Conservation (phyloP, 768 basidiomycete species). For the Harrya chromipes region DNA sequence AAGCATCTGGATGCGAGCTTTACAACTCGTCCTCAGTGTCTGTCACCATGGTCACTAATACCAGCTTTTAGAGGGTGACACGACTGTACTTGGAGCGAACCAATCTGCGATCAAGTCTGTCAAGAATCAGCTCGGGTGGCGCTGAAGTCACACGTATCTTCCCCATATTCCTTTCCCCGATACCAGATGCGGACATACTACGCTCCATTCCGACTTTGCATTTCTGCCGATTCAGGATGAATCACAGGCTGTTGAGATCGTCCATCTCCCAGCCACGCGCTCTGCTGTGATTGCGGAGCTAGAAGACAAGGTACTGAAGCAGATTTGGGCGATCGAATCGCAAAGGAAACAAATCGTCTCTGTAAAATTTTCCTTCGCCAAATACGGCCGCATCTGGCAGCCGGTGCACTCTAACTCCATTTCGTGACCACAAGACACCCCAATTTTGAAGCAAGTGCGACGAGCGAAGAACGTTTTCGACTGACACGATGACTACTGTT, state of each 20-base stretch:
- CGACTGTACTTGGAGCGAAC: background rate
- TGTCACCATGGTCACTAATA: slow-evolving; percentile 1
- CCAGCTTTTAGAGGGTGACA: background rate
- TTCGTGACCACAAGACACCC: too few relatives aligned
- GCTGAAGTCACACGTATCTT: slow-evolving; percentile 21
- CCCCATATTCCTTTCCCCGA: slow-evolving; percentile 12
- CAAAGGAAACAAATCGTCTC: slow-evolving; percentile 13
- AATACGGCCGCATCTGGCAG: too few relatives aligned
- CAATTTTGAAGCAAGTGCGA: too few relatives aligned
- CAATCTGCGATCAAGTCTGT: slow-evolving; percentile 17
- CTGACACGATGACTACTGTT: too few relatives aligned
- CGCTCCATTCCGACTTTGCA: too few relatives aligned
- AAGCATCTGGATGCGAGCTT: background rate
- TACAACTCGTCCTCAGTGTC: background rate
- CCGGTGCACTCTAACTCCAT: too few relatives aligned
- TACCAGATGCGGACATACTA: slow-evolving; percentile 1
- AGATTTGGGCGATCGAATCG: slow-evolving; percentile 8
- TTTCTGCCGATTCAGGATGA: slow-evolving; percentile 6
- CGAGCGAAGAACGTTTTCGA: too few relatives aligned
- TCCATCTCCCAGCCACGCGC: background rate
- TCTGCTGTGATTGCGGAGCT: slow-evolving; percentile 15
- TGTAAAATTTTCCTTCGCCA: too few relatives aligned
- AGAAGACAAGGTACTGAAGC: slow-evolving; percentile 17
- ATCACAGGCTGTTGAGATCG: too few relatives aligned
- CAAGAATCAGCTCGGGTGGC: slow-evolving; percentile 11